Base-by-base conservation (phyloP, 805 yeast species). In the Torulaspora quercuum region DNA sequence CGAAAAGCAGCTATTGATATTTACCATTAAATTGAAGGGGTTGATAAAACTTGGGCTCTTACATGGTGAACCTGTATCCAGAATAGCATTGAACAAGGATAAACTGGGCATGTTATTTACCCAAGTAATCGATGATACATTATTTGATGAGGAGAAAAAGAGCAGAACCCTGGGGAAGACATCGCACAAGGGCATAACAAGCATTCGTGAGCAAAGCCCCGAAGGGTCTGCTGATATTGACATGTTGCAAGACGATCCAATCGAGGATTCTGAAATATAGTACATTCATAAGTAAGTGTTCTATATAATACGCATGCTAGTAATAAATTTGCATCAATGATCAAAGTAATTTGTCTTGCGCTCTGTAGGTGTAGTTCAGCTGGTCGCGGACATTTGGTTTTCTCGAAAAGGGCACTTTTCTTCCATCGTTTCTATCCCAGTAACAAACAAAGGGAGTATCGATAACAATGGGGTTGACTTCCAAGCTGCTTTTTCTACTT, bases 21-120 rank as follows among this genome's bases (percentile, higher is more conserved):
- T 41, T 27, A 49, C 55, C 2, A 48, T 60, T 6, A 60, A 60
- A 41, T 33, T 60, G 29, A 59, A 50, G 31, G 55, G 57, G 3
- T 35, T 57, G 13, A 33, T 43, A 22, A 53, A 51, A 29, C 31
- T 60, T 11, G 49, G 45, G 2, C n/a, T 55, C 4, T 12, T 57
- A 6, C 26, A 44, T 3, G 42, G 30, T 3, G 45, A 29, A 6
- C 17, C 51, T n/a, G 29, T 30, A 3, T 25, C 37, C 1, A 48
- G 63, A 30, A 32, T 58, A 6, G 30, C 40, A 3, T 33, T 59
- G 20, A 61, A 61, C 37, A 53, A 49, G 19, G 50, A 49, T 7
- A 42, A 27, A 24, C 37, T 61, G n/a, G 60, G 61, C 8, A 28
- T 47, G 2, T 25, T 51, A 12, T 61, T 42, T 33, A 29, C 28